phyloP scores from a whole-genome alignment of 176 grass and related monocot genomes.

The Zizania latifolia region DNA sequence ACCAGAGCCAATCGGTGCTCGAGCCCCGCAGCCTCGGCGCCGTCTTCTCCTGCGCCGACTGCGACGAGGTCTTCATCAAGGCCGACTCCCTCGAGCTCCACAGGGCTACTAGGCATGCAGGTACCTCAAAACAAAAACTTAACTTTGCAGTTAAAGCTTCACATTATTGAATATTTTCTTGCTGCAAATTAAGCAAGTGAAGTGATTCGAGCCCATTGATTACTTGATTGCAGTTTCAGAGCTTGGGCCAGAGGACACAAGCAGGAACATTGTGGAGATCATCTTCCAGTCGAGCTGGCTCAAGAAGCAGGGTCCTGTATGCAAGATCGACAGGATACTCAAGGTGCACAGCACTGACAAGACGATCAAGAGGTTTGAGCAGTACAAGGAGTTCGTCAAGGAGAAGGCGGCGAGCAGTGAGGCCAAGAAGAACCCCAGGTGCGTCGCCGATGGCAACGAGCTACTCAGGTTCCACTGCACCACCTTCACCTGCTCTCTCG shows the following conservation, averaged over 20 bases:
- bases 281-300: slow-evolving; percentile 96
- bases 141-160: not conserved
- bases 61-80: slow-evolving; percentile 69
- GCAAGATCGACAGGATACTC: slow-evolving; percentile 75
- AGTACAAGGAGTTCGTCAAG: slow-evolving; percentile 74
- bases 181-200: not conserved
- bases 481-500: slow-evolving; percentile 56
- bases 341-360: slow-evolving; percentile 59
- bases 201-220: not conserved
- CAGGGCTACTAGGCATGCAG: slow-evolving; percentile 56
- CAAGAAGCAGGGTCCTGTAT: slow-evolving; percentile 41
- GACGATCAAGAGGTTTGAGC: slow-evolving; percentile 64
- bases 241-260: slow-evolving; percentile 59
- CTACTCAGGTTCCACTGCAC: slow-evolving; percentile 73
- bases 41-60: slow-evolving; percentile 50
- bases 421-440: slow-evolving; percentile 61
- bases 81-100: slow-evolving; percentile 66
- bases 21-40: slow-evolving; percentile 42
- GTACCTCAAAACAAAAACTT: slow-evolving; percentile 17
- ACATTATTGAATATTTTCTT: not conserved
- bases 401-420: slow-evolving; percentile 32
- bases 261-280: slow-evolving; percentile 94
- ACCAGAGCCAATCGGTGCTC: slow-evolving; percentile 50
- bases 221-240: slow-evolving; percentile 52
- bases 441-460: slow-evolving; percentile 87